A percentile compares a stretch with the other conserved stretches of the same genome.
Conservation (phyloP, 805 yeast genomes). For the Saccharomycopsis guyanensis region DNA sequence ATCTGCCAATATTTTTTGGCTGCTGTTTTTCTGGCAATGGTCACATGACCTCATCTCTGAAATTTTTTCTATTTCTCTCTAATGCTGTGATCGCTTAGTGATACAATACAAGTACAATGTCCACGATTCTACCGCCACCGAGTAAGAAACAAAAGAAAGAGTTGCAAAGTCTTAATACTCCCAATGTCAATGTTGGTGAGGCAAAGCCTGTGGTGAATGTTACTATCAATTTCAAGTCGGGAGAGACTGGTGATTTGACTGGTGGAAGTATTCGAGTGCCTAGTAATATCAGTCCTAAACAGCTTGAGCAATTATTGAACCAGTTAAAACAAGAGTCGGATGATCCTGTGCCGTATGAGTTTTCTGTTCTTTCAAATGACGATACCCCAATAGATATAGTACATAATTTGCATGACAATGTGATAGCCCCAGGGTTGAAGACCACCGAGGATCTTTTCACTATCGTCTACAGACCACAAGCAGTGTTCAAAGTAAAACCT, state of each 20-base stretch:
- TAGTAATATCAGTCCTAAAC: conserved; percentile 76
- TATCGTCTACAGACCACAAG: conserved; percentile 86
- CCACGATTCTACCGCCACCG: conserved; percentile 89
- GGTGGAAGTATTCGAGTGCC: conserved; percentile 90
- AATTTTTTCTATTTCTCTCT: too few species aligned
- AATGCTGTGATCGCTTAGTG: too few species aligned
- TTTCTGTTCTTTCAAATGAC: conserved; percentile 47
- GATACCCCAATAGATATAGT: conserved; percentile 57
- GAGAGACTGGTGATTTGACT: conserved; percentile 80
- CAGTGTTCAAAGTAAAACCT: conserved; percentile 87
- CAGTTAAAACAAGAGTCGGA: conserved; percentile 62
- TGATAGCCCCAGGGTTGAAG: conserved; percentile 77
- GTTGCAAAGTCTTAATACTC: conserved; percentile 52
- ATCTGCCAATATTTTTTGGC: too few species aligned
- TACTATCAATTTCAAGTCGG: conserved; percentile 80
- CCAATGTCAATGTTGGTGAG: conserved; percentile 57
- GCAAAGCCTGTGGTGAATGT: conserved; percentile 80
- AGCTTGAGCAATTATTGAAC: conserved; percentile 81
- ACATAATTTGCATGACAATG: conserved; percentile 69
- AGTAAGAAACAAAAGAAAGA: conserved; percentile 79
- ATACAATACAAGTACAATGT: too few species aligned
- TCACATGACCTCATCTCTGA: too few species aligned
- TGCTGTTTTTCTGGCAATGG: too few species aligned
- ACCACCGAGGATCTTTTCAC: conserved; percentile 92
- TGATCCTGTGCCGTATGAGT: conserved; percentile 87